phyloP scores from a whole-genome alignment of 352 stramenopile species.

The Pythium sp. region DNA sequence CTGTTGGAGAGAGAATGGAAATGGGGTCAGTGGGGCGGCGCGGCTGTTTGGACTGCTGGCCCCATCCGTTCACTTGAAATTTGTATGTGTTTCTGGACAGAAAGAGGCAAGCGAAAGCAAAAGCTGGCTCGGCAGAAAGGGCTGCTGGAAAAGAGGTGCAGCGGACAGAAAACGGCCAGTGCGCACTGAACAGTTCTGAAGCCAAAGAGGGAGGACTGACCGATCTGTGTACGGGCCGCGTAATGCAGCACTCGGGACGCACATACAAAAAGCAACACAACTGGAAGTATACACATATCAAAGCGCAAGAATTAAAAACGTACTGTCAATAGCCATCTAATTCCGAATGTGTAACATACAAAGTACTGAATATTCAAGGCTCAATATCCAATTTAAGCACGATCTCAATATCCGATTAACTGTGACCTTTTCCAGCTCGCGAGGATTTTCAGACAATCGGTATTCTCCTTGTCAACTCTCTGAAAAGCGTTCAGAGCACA shows the following conservation, averaged over 20 bases:
- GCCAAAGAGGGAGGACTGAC: not conserved
- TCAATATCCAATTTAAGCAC: not conserved
- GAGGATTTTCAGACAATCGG: too few species aligned
- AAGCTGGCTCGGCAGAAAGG: constrained; percentile 4
- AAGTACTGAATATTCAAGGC: too few species aligned
- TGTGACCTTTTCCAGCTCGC: not conserved
- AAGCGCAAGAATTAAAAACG: not conserved
- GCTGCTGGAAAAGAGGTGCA: not conserved
- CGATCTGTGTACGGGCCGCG: not conserved
- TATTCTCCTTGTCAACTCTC: too few species aligned
- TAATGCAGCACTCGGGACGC: not conserved
- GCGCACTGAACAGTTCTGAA: constrained; percentile 19
- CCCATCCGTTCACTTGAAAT: not conserved
- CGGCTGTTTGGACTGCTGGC: not conserved
- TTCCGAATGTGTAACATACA: not conserved
- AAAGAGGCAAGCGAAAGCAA: not conserved
- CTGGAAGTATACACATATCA: not conserved
- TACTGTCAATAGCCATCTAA: not conserved
- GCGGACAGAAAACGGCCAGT: constrained; percentile 11
- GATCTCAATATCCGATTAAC: not conserved
- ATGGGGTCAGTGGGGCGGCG: not conserved
- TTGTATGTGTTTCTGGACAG: constrained; percentile 2
- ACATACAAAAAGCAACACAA: not conserved
- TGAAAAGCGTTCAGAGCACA: not conserved
- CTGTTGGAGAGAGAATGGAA: not conserved